Conservation (phyloP, 139 green algal genomes). For the Diplosphaera chodatii region DNA sequence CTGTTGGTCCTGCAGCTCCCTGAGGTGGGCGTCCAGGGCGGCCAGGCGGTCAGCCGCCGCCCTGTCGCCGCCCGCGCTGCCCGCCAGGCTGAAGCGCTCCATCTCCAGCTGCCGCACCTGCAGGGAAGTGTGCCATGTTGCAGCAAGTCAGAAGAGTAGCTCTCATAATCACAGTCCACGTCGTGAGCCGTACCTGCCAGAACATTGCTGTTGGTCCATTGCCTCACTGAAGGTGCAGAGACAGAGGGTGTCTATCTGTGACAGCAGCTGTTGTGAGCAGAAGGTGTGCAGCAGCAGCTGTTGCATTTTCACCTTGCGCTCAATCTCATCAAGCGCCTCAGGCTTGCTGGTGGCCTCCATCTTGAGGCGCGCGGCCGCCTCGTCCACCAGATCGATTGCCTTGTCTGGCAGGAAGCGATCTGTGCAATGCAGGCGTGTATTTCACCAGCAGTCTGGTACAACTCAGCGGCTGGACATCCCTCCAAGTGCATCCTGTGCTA, state of each 20-base stretch:
- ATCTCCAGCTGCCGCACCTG: conserved; percentile 90
- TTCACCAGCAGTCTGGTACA: too few species aligned
- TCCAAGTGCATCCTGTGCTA: too few species aligned
- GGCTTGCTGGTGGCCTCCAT: conserved; percentile 99
- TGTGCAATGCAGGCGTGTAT: conserved; percentile 1
- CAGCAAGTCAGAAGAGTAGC: too few species aligned
- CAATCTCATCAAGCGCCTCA: conserved; percentile 89
- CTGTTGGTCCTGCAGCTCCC: neutral
- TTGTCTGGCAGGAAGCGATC: conserved; percentile 86
- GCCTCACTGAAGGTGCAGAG: too few species aligned
- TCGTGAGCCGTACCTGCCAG: too few species aligned
- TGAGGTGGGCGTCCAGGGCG: conserved; percentile 61
- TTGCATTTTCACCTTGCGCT: conserved; percentile 56
- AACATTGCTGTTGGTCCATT: too few species aligned
- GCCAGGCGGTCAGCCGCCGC: conserved; percentile 44
- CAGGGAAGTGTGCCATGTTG: too few species aligned
- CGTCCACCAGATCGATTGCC: conserved; percentile 57
- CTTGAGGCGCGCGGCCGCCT: conserved; percentile 95
- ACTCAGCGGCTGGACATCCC: too few species aligned
- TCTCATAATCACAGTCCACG: too few species aligned
- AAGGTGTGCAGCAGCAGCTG: too few species aligned
- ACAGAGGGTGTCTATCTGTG: too few species aligned
- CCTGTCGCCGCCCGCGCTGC: conserved; percentile 39
- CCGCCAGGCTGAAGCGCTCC: conserved; percentile 78
- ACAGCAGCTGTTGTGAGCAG: too few species aligned